Base-by-base conservation (phyloP, 805 yeast genomes). In the Alloascoidea africana region DNA sequence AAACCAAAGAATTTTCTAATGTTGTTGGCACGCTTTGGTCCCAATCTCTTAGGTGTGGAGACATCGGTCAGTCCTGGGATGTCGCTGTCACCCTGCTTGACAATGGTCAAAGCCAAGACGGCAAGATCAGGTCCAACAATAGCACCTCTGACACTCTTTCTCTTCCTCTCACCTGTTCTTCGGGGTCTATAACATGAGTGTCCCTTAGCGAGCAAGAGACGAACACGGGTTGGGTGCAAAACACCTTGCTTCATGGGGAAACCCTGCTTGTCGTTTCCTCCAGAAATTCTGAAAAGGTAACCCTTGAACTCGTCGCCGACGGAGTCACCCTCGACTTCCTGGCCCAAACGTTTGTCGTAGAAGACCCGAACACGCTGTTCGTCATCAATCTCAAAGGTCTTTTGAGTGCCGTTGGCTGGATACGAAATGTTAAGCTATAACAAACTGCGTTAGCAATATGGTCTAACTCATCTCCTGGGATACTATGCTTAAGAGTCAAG, bases 191-290 rank as follows among this genome's bases (percentile, higher is more conserved):
- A 91, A 77, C 97, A 89, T 57, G 96, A 84, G 74, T 73, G 80
- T 61, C 89, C 95, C 71, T 85, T 78, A 55, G 94, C 67, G 63
- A 91, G 75, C 64, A 91, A 77, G 59, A 91, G 78, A 67, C 83
- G 86, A 58, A 91, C 97, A 80, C 98, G 93, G 79, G 93, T 86
- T 71, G 98, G 97, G 76, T 85, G 91, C 78, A 91, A 73, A 52
- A 91, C 98, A 81, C 98, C 98, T 73, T 93, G 98, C 73, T 87
- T 91, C 98, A 93, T 91, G 73, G 98, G 97, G 96, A 91, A 91
- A 75, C 98, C 98, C 76, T 91, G 98, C 75, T 91, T 91, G 76
- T 91, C 98, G 82, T 91, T 91, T 80, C 98, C 98, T 65, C 98
- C 98, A 58, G 96, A 70, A 68, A 91, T 87, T 76, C 81, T 93